Percentiles rank a stretch among this genome's conserved stretches.
Conservation (phyloP, 2,329 filamentous ascomycete genomes). For the Cladosporium colombiae region DNA sequence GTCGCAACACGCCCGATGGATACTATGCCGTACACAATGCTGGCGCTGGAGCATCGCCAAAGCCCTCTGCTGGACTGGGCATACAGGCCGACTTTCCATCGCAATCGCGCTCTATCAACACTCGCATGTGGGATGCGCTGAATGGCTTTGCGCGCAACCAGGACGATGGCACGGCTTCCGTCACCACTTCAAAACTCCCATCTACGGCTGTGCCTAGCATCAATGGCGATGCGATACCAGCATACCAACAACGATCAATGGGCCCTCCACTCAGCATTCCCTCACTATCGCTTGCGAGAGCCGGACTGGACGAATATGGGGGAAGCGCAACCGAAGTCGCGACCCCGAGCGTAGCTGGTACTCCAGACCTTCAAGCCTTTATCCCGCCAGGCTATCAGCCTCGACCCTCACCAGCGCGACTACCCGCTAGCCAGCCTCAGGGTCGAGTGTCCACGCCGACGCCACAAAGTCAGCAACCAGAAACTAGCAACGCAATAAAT, state of each 20-base stretch:
- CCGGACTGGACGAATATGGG: conserved; percentile 41
- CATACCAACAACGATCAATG: conserved; percentile 26
- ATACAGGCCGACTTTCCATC: conserved; percentile 28
- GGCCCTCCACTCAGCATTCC: conserved; percentile 35
- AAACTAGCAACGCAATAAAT: neutral
- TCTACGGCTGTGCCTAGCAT: conserved; percentile 38
- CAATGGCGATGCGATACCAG: conserved; percentile 28
- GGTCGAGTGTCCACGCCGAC: neutral
- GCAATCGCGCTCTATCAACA: conserved; percentile 34
- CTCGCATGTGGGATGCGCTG: conserved; percentile 37
- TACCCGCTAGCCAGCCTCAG: neutral
- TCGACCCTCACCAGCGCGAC: neutral
- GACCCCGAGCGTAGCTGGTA: conserved; percentile 47
- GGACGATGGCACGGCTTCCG: conserved; percentile 29
- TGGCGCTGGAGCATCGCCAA: conserved; percentile 14
- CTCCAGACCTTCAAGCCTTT: conserved; percentile 39
- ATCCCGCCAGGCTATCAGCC: conserved; percentile 11
- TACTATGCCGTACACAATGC: conserved; percentile 18
- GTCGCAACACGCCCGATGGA: conserved; percentile 19
- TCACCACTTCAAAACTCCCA: conserved; percentile 30
- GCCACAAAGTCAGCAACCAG: neutral
- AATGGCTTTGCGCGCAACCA: conserved; percentile 39
- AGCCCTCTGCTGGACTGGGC: conserved; percentile 29
- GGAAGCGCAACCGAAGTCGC: conserved; percentile 51
- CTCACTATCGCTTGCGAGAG: conserved; percentile 20